These are phyloP conservation scores for Exophiala lecanii-corni DNA, from an alignment of 2,329 filamentous ascomycete species.

Conservation along the genomic window DNA sequence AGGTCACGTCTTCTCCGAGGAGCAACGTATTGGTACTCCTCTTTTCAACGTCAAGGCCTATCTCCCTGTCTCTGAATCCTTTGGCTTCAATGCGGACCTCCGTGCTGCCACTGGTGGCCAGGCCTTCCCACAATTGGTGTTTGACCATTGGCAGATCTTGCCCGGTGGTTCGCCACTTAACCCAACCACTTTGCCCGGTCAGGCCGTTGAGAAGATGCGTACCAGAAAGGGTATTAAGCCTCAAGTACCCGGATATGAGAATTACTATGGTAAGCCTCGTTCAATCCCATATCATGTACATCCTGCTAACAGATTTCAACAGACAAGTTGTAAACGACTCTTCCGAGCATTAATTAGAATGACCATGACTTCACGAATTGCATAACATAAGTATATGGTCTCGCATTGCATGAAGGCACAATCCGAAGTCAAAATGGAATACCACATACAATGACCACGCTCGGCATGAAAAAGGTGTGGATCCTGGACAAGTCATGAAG, in stretches of 20 bases:
- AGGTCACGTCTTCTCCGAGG: conserved; percentile 98
- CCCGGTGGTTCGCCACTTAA: conserved; percentile 92
- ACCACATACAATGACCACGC: too few relatives aligned
- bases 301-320: conserved; percentile 39
- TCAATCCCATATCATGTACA: conserved; percentile 3
- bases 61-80: conserved; percentile 93
- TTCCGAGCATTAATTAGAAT: conserved; percentile 17
- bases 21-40: conserved; percentile 96
- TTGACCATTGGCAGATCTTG: conserved; percentile 97
- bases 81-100: conserved; percentile 98
- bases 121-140: conserved; percentile 98
- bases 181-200: conserved; percentile 71
- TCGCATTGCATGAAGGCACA: too few relatives aligned
- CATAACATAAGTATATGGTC: conserved; percentile 17
- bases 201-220: conserved; percentile 81
- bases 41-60: conserved; percentile 99
- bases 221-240: conserved; percentile 99
- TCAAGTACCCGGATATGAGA: conserved; percentile 85
- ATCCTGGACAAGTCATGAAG: too few relatives aligned
- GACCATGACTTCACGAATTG: conserved; percentile 21
- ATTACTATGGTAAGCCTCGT: conserved; percentile 60
- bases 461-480: too few relatives aligned
- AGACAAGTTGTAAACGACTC: conserved; percentile 83
- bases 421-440: too few relatives aligned
- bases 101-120: conserved; percentile 90